phyloP scores from a whole-genome alignment of 306 rosid species.

The Cicer cuneatum region DNA sequence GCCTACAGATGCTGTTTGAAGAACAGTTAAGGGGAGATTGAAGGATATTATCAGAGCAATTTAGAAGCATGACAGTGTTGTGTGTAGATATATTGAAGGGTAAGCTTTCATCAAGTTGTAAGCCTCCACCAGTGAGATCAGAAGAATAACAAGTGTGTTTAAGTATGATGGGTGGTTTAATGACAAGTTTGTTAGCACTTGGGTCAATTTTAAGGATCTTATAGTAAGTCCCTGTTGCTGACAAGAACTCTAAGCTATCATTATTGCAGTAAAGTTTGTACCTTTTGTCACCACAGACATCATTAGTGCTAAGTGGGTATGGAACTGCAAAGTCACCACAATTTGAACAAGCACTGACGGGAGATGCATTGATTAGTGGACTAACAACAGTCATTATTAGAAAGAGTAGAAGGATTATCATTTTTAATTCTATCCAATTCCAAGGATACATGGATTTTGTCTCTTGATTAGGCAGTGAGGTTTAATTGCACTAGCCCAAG shows the following conservation, averaged over 20 bases:
- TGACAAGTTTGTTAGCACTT: conserved; percentile 53
- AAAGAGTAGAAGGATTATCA: conserved; percentile 43
- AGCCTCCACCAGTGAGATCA: conserved; percentile 63
- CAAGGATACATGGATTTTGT: conserved; percentile 20
- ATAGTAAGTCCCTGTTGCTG: conserved; percentile 64
- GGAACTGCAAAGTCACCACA: conserved; percentile 75
- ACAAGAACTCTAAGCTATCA: conserved; percentile 63
- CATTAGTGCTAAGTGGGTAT: conserved; percentile 75
- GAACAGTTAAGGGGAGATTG: conserved; percentile 81
- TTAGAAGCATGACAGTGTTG: conserved; percentile 77
- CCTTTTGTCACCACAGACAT: conserved; percentile 65
- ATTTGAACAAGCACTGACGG: conserved; percentile 56
- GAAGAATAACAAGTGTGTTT: conserved; percentile 62
- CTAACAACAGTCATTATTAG: conserved; percentile 34
- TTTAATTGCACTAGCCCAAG: neutral
- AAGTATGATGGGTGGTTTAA: conserved; percentile 60
- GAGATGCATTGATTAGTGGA: conserved; percentile 39
- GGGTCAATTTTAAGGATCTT: conserved; percentile 67
- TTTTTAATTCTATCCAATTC: conserved; percentile 34
- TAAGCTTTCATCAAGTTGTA: conserved; percentile 58
- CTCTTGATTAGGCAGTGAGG: conserved; percentile 23
- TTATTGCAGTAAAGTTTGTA: conserved; percentile 70
- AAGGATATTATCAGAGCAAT: conserved; percentile 63
- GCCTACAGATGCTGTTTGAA: conserved; percentile 66
- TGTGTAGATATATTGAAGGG: conserved; percentile 78